These are phyloP conservation scores for Colletotrichum magnum DNA, from an alignment of 2,329 filamentous ascomycete species.

Conservation along the genomic window DNA sequence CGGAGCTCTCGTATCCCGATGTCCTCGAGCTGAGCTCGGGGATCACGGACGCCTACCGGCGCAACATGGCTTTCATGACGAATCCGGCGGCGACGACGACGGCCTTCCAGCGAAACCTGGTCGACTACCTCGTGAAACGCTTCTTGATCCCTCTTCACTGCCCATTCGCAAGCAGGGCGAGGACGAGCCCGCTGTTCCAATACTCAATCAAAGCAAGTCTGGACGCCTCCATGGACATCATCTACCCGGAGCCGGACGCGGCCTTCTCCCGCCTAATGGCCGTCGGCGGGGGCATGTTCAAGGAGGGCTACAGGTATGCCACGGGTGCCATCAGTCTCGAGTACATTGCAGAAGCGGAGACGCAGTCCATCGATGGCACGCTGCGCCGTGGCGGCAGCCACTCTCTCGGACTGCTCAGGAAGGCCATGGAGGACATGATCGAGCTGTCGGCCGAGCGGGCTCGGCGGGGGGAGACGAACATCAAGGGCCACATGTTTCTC, in stretches of 20 bases:
- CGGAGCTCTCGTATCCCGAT: conserved; percentile 52
- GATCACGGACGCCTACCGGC: conserved; percentile 47
- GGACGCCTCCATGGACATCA: conserved; percentile 56
- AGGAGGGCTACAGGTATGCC: conserved; percentile 55
- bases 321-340: conserved; percentile 52
- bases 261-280: conserved; percentile 54
- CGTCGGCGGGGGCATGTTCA: conserved; percentile 57
- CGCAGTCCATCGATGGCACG: conserved; percentile 48
- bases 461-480: conserved; percentile 58
- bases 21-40: conserved; percentile 52
- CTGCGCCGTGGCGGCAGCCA: conserved; percentile 45
- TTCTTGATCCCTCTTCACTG: conserved; percentile 70
- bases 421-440: conserved; percentile 48
- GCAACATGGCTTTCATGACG: conserved; percentile 43
- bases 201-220: conserved; percentile 64
- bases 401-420: conserved; percentile 50
- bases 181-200: conserved; percentile 60
- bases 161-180: conserved; percentile 59
- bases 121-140: conserved; percentile 66
- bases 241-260: conserved; percentile 53
- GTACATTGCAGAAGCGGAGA: conserved; percentile 51
- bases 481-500: conserved; percentile 59
- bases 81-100: conserved; percentile 40
- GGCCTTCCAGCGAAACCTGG: conserved; percentile 61
- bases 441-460: conserved; percentile 50